Percentiles rank a stretch among this genome's conserved stretches.
phyloP scores from a whole-genome alignment of 345 rosid species.

The Nasturtium officinale region DNA sequence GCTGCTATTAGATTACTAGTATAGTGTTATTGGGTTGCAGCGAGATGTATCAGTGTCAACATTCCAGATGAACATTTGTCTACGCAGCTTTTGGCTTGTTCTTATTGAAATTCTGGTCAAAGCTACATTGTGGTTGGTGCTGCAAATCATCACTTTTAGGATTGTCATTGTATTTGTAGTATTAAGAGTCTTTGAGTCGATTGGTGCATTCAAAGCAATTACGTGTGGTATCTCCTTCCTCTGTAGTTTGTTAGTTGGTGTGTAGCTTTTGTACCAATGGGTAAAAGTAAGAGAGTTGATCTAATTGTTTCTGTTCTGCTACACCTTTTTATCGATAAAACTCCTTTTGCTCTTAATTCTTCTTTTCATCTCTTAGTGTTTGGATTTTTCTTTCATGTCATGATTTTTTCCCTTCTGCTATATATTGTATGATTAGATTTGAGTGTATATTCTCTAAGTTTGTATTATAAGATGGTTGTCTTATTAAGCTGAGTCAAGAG shows the following conservation, averaged over 20 bases:
- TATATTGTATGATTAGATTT: background rate
- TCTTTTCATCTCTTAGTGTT: background rate
- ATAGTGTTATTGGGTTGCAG: conserved; percentile 7
- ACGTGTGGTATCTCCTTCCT: conserved; percentile 3
- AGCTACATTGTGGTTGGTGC: background rate
- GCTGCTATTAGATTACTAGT: background rate
- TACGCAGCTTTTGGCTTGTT: background rate
- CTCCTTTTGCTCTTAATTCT: background rate
- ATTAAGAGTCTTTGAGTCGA: background rate
- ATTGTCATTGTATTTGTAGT: background rate
- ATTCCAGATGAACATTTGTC: conserved; percentile 11
- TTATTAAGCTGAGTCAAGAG: background rate
- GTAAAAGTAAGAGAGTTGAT: background rate
- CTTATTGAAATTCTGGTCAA: background rate
- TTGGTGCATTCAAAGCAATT: background rate
- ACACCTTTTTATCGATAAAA: background rate
- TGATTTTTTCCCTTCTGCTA: background rate
- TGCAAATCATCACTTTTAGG: background rate
- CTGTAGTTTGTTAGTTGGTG: conserved; percentile 4
- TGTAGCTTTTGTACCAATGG: background rate
- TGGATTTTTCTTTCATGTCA: background rate
- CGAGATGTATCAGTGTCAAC: conserved; percentile 1
- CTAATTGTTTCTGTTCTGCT: background rate
- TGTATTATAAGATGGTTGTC: background rate
- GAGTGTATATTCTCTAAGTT: background rate